Conservation (phyloP, 2,329 filamentous ascomycete genomes). For the Colletotrichum scovillei region DNA sequence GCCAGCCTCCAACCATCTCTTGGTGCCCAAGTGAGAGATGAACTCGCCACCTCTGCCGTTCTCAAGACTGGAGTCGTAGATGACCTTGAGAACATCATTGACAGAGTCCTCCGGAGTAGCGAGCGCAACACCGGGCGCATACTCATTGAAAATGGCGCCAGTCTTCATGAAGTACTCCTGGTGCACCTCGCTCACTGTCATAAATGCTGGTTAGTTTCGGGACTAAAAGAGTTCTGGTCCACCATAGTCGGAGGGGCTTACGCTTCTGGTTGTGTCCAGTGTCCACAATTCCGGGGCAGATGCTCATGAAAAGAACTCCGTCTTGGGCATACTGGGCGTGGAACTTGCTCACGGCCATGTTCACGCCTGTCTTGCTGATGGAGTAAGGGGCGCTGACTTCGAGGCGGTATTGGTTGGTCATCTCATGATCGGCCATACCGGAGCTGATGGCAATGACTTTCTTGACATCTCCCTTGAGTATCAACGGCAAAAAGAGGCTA, state of each 20-base stretch:
- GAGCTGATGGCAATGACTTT: constrained; percentile 65
- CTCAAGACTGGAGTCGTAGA: constrained; percentile 53
- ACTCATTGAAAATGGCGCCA: constrained; percentile 45
- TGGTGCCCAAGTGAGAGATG: constrained; percentile 64
- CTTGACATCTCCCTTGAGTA: constrained; percentile 61
- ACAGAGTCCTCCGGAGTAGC: constrained; percentile 50
- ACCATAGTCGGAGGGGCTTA: constrained; percentile 27
- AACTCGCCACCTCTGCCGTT: constrained; percentile 61
- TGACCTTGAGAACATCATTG: constrained; percentile 46
- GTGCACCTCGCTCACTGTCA: constrained; percentile 42
- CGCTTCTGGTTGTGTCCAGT: constrained; percentile 45
- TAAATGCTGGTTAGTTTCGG: background rate
- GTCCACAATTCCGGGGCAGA: constrained; percentile 64
- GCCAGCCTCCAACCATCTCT: constrained; percentile 59
- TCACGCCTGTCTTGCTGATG: constrained; percentile 63
- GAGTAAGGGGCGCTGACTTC: constrained; percentile 53
- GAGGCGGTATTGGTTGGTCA: constrained; percentile 51
- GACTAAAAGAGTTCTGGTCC: too few species aligned
- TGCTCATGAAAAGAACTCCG: constrained; percentile 62
- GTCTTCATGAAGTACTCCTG: constrained; percentile 39
- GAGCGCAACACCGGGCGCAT: constrained; percentile 53
- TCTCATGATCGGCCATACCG: constrained; percentile 59
- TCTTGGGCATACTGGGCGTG: constrained; percentile 59
- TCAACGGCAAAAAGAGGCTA: constrained; percentile 63
- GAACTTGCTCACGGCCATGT: constrained; percentile 65